Base-by-base conservation (phyloP, 116 monocot species). In the Posidonia oceanica region DNA sequence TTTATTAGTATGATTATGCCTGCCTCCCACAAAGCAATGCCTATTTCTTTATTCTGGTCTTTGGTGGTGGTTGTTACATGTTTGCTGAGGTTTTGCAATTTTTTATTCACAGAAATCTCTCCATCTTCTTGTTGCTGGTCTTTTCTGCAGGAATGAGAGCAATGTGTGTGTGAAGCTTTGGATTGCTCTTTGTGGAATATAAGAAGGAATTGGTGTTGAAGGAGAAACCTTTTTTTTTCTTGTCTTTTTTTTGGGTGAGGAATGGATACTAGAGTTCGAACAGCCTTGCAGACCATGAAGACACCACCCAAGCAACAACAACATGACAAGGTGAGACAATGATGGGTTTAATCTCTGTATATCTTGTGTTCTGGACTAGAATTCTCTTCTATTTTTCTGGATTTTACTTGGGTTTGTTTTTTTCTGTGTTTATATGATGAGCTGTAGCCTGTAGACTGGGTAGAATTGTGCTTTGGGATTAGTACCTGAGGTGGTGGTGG, bases 201-300 rank as follows among this genome's bases (percentile, higher is more conserved):
- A 29, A 1, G 29, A 29, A 29, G 29, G 29, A 29, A 29, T 29
- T 29, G 29, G 29, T 29, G 29, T 61, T 61, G 36, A 36, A 61
- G 23, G 61, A 36, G 36, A 61, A 14, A 61, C 22, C 12, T 23
- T 3, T 6, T 60, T 11, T 60, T 13, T 60, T 3, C 18, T 59
- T 18, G 17, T 60, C 12, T 11, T 36, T 22, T 22, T 20, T 67
- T 3, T 52, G 23, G 42, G 7, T 22, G 52, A 48, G 7, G 51
- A 62, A 80, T 80, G 84, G 74, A 71, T 57, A 68, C 80, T 18
- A 80, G 74, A 71, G 74, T 74, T 39, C 36, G 80, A 74, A 80
- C 79, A 4, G 63, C 80, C 29, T 37, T 74, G 67, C 76, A 75
- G 63, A 36, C 53, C 56, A 75, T 80, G 80, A 80, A 52, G 59